Percentiles rank a stretch among this genome's conserved stretches.
These are phyloP conservation scores for Monascus purpureus DNA, from an alignment of 495 filamentous ascomycete genomes.

Conservation along the genomic window DNA sequence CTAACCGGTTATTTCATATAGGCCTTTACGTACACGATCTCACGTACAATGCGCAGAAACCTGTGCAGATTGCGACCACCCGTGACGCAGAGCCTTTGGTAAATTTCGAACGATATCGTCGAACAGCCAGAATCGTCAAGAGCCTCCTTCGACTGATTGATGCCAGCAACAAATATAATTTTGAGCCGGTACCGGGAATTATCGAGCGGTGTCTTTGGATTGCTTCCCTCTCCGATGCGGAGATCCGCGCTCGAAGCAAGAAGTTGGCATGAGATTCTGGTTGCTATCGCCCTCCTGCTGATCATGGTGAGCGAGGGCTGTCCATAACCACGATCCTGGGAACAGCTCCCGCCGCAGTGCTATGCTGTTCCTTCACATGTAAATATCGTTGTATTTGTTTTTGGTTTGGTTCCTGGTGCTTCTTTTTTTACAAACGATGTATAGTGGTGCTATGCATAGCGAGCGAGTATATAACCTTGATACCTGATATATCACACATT, in stretches of 20 bases:
- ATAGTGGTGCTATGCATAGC: too few relatives aligned
- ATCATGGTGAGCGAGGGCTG: neutral
- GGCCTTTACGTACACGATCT: slow-evolving; percentile 88
- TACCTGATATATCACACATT: too few relatives aligned
- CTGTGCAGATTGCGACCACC: slow-evolving; percentile 47
- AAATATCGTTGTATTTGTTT: too few relatives aligned
- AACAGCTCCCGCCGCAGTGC: too few relatives aligned
- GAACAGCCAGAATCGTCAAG: slow-evolving; percentile 85
- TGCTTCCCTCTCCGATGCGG: slow-evolving; percentile 70
- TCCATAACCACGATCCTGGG: too few relatives aligned
- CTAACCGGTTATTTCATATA: slow-evolving; percentile 9
- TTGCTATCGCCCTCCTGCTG: neutral
- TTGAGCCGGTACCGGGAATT: slow-evolving; percentile 73
- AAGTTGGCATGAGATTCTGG: slow-evolving; percentile 30
- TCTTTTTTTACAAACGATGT: too few relatives aligned
- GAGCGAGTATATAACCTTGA: too few relatives aligned
- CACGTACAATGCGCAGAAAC: slow-evolving; percentile 90
- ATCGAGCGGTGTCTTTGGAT: slow-evolving; percentile 94
- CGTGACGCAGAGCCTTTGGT: slow-evolving; percentile 56
- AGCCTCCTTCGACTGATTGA: slow-evolving; percentile 79
- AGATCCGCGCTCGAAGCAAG: slow-evolving; percentile 52
- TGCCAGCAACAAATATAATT: slow-evolving; percentile 77
- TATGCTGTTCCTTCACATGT: too few relatives aligned
- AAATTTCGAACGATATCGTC: slow-evolving; percentile 91
- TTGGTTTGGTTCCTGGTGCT: too few relatives aligned